Evolutionary conservation across 2,329 filamentous ascomycete genomes (phyloP), one percentile per base, ranked within the genome.

Genomic region (Nannizziopsis barbatae): DNA sequence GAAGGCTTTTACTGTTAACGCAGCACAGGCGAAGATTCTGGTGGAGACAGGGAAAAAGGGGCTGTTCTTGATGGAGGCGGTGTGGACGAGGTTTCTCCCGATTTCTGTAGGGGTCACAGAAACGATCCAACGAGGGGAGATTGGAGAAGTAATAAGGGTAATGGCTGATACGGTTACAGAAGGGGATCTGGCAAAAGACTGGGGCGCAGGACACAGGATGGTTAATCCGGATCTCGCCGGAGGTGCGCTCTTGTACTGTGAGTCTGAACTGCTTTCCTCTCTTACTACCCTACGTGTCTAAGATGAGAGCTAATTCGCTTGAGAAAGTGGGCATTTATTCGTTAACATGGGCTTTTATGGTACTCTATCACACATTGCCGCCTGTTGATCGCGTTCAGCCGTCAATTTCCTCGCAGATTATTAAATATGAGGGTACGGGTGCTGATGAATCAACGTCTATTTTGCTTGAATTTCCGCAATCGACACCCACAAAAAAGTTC

Each of bases 81-180:
- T 93, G 15, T 94, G 87, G 88, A 93, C 86, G 32, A 75, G 88
- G 51, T 92, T 83, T 70, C 92, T 94, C 70, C 88, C 88, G 2
- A 70, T 94, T 10, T 89, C 84, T 59, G 77, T 87, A 63, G 79
- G 89, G 59, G 68, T 88, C 17, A 58, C 68, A 12, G 60, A 67
- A 10, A 52, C 66, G 46, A 76, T 81, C 57, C 69, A 70, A 55
- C 75, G 80, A 55, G 80, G 80, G 3, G 71, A 72, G 14, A 77
- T 84, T 43, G 79, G 79, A 2, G 72, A 72, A 44, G 73, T 81
- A 17, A 62, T 75, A 31, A 71, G 79, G 30, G 75, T 78, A 3
- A 67, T 69, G 31, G 75, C 77, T 6, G 78, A 81, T 62, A 79
- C 78, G 56, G 76, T 80, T 59, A 75, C 85, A 57, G 77, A 76